Base-by-base conservation (phyloP, 805 yeast species). In the Candida sonorensis region DNA sequence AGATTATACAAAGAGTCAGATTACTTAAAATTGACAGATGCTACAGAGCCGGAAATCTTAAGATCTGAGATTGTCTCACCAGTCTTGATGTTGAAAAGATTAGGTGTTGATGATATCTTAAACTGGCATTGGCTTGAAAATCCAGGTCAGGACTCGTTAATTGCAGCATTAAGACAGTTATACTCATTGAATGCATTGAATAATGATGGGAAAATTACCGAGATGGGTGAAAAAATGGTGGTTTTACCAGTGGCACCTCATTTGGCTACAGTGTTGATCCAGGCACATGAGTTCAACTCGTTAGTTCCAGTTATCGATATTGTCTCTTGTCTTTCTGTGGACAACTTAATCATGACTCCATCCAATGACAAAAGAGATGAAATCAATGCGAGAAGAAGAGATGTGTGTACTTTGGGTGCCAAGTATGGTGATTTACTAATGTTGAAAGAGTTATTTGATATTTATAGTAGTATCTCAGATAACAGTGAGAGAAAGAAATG, bases 81-180 rank as follows among this genome's bases (percentile, higher is more conserved):
- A 0, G 74, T 90, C 2, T 59, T 92, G 44, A 80, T 90, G 65
- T 63, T 92, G 39, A 92, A 92, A 53, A 75, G 76, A 37, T 71
- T 85, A 29, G 88, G 90, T 3, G 84, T 90, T 7, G 76, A 81
- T 33, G 94, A 92, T 57, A 72, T 92, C 23, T 57, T 86, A 29
- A 73, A 76, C 37, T 92, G 97, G 88, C 67, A 83, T 14, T 92
- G 98, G 97, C 65, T 92, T 26, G 95, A 90, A 52, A 72, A 81
- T 42, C 98, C 98, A 0, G 88, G 92, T 3, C 69, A 74, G 42
- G 82, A 78, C 7, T 70, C 96, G 0, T 64, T 92, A 19, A 53
- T 80, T 11, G 64, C 86, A 30, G 94, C 96, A 0, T 64, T 92
- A 34, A 75, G 77, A 36, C 83, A 88, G 34, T 67, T 92, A 30